Evolutionary conservation across 805 yeast genomes (phyloP).

Genomic region (Monosporozyma servazzii): DNA sequence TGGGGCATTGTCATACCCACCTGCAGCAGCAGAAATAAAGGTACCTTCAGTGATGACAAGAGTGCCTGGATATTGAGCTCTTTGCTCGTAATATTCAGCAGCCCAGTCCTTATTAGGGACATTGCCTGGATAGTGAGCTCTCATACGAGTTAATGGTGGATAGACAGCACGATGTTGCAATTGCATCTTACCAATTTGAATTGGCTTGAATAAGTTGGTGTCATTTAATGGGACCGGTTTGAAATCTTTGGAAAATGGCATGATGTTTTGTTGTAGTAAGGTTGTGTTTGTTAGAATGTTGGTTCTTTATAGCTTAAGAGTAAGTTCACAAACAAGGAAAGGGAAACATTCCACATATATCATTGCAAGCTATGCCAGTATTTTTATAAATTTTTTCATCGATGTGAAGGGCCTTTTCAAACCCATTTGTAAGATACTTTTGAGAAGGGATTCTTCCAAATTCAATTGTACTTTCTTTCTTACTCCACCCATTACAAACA

Average conservation of each 20-base stretch:
- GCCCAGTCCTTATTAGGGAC: constrained; percentile 35
- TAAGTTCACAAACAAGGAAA: background rate
- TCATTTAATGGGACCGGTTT: constrained; percentile 24
- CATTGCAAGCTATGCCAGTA: no score
- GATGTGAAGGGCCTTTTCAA: no score
- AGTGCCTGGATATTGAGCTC: constrained; percentile 47
- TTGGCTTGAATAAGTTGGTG: constrained; percentile 36
- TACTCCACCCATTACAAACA: no score
- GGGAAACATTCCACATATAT: background rate
- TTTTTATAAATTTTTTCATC: no score
- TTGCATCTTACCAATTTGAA: constrained; percentile 34
- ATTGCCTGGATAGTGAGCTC: constrained; percentile 28
- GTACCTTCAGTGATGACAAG: constrained; percentile 52
- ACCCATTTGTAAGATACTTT: background rate
- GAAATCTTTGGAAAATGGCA: constrained; percentile 20
- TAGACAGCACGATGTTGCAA: constrained; percentile 28
- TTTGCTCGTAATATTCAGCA: constrained; percentile 42
- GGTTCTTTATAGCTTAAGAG: background rate
- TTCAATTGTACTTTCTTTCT: no score
- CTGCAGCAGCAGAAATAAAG: constrained; percentile 33
- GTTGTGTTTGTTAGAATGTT: background rate
- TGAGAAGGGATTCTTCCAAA: no score
- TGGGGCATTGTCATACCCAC: constrained; percentile 37
- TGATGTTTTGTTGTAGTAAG: background rate
- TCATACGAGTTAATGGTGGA: constrained; percentile 39